phyloP scores from a whole-genome alignment of 306 rosid genomes.

The Dalbergia oliveri region DNA sequence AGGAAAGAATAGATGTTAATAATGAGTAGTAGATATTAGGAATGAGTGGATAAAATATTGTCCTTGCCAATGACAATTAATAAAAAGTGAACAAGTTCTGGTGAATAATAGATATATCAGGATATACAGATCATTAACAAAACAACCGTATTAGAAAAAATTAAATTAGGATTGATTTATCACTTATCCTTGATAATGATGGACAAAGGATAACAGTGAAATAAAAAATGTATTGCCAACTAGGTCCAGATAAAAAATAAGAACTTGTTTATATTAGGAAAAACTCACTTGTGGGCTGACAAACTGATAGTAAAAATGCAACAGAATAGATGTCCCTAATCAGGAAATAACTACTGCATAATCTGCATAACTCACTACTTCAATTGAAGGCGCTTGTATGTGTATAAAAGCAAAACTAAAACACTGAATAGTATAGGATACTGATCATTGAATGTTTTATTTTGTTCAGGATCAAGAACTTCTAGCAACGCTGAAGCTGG shows the following conservation, averaged over 20 bases:
- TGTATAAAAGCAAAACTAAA: slow-evolving; percentile 5
- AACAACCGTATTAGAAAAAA: not conserved
- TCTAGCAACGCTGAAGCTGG: slow-evolving; percentile 98
- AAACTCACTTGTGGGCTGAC: slow-evolving; percentile 22
- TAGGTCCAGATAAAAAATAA: slow-evolving; percentile 33
- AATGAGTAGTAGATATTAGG: not conserved
- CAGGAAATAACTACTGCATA: slow-evolving; percentile 32
- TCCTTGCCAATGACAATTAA: not conserved
- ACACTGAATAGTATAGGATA: slow-evolving; percentile 65
- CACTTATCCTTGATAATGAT: slow-evolving; percentile 32
- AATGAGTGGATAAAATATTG: slow-evolving; percentile 21
- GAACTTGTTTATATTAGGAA: slow-evolving; percentile 13
- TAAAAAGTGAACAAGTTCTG: slow-evolving; percentile 11
- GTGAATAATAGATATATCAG: not conserved
- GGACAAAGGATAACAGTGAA: slow-evolving; percentile 1
- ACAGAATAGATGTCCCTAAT: slow-evolving; percentile 24
- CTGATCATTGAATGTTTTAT: slow-evolving; percentile 95
- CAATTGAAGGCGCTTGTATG: slow-evolving; percentile 19
- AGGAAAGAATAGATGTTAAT: not conserved
- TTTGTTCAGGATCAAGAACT: slow-evolving; percentile 99
- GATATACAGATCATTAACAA: slow-evolving; percentile 18
- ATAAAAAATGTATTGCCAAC: slow-evolving; percentile 7
- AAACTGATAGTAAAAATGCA: slow-evolving; percentile 40
- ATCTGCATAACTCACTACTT: slow-evolving; percentile 22
- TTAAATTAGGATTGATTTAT: slow-evolving; percentile 23